Evolutionary conservation across 2,329 filamentous ascomycete species (phyloP), one percentile per base, ranked within the genome.

Genomic region (Aschersonia sp.): DNA sequence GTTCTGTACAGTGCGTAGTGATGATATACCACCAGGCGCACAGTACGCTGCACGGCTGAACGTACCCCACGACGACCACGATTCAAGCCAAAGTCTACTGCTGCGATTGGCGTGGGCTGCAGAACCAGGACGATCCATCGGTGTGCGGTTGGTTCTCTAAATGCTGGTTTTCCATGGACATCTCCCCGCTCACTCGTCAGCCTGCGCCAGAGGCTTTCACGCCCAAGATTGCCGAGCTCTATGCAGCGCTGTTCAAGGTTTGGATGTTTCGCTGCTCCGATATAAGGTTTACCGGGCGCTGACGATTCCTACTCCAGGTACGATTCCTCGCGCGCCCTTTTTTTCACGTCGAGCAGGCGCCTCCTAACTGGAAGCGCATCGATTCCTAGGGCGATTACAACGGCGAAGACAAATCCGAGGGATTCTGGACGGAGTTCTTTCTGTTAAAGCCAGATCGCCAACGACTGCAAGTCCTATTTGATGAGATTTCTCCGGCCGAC

Each of bases 341-440:
- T 22, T 22, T 37, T 4, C 3, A 37, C 35, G 35, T 12, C 35
- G 35, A 12, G 22, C 22, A 37, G 30, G 52, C 49, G 54, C 48
- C 44, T 55, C 50, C 44, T 58, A 54, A 57, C 57, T 63, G 59
- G 65, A 54, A 7, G 50, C 51, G 53, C 43, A 46, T 37, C 30
- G 47, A 46, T 47, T 30, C 48, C 40, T 45, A 47, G 53, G 62
- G 84, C 67, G 78, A 83, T 53, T 76, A 80, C 47, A 75, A 84
- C 51, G 76, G 79, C 50, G 65, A 70, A 46, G 83, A 88, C 31
- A 83, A 83, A 52, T 77, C 86, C 1, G 87, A 95, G 51, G 90
- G 88, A 42, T 98, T 95, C 68, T 98, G 92, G 92, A 76, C 79
- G 54, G 92, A 95, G 66, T 88, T 98, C 67, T 98, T 98, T 64